A percentile compares a stretch with the other conserved stretches of the same genome.
phyloP scores from a whole-genome alignment of 257 asterid species.

The Ajuga chamaepitys region DNA sequence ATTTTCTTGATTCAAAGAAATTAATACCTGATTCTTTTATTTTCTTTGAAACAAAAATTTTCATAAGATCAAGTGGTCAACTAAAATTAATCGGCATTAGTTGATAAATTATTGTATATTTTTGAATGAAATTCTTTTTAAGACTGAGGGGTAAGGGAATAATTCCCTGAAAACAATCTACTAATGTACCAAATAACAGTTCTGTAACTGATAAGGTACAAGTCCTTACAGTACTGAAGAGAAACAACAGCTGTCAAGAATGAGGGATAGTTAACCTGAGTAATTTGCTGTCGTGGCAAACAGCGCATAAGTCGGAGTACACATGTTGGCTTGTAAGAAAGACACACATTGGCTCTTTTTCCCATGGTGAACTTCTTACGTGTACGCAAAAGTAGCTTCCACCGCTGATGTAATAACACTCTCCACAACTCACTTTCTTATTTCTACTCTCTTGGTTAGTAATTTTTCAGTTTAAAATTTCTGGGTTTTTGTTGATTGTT shows the following conservation, averaged over 20 bases:
- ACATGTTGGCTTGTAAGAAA: conserved; percentile 15
- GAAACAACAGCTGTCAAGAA: conserved; percentile 21
- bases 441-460: background rate
- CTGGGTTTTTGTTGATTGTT: conserved; percentile 4
- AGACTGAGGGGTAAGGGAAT: too few relatives aligned
- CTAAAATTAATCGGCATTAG: too few relatives aligned
- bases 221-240: background rate
- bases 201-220: conserved; percentile 6
- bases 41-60: too few relatives aligned
- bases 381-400: conserved; percentile 6
- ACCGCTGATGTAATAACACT: conserved; percentile 9
- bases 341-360: conserved; percentile 5
- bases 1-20: too few relatives aligned
- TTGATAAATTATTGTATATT: too few relatives aligned
- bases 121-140: too few relatives aligned
- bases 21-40: too few relatives aligned
- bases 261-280: conserved; percentile 10
- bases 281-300: conserved; percentile 31
- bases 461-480: too few relatives aligned
- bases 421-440: background rate
- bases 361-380: conserved; percentile 7
- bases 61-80: too few relatives aligned
- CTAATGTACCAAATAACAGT: too few relatives aligned
- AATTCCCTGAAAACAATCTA: too few relatives aligned
- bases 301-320: conserved; percentile 11